phyloP scores from a whole-genome alignment of 148 eudicot genomes.

The Dianthus caryophyllus region DNA sequence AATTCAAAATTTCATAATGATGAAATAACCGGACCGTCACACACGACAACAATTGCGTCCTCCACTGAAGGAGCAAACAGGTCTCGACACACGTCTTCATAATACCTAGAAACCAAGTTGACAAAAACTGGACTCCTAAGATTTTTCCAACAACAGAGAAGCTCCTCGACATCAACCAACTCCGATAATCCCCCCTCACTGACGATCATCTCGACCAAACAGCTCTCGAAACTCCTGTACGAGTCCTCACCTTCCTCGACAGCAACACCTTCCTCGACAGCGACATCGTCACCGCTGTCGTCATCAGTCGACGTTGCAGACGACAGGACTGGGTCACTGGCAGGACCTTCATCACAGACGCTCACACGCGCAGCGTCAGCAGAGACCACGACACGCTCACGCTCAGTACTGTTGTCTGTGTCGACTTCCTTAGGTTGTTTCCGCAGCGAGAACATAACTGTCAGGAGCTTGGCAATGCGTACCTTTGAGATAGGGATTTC shows the following conservation, averaged over 20 bases:
- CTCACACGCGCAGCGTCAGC: constrained; percentile 3
- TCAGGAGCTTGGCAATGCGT: constrained; percentile 33
- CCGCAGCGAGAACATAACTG: constrained; percentile 37
- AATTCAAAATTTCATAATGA: too few species aligned
- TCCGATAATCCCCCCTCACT: constrained; percentile 60
- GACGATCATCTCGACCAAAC: constrained; percentile 66
- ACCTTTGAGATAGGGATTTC: constrained; percentile 23
- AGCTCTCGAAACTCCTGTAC: constrained; percentile 67
- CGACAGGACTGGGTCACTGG: constrained; percentile 45
- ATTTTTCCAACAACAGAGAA: constrained; percentile 68
- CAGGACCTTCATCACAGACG: constrained; percentile 29
- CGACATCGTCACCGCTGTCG: constrained; percentile 6
- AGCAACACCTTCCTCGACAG: constrained; percentile 32
- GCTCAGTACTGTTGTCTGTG: constrained; percentile 22
- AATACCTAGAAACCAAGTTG: constrained; percentile 74
- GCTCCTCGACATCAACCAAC: constrained; percentile 69
- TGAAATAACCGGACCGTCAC: too few species aligned
- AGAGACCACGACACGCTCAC: neutral
- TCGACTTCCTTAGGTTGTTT: constrained; percentile 43
- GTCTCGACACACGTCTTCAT: constrained; percentile 74
- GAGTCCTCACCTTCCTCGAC: constrained; percentile 43
- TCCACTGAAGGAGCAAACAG: constrained; percentile 41
- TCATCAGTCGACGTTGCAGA: constrained; percentile 48
- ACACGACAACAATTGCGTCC: constrained; percentile 17
- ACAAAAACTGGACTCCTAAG: constrained; percentile 59